Conservation (phyloP, 495 filamentous ascomycete genomes). For the Penicillium lividum region DNA sequence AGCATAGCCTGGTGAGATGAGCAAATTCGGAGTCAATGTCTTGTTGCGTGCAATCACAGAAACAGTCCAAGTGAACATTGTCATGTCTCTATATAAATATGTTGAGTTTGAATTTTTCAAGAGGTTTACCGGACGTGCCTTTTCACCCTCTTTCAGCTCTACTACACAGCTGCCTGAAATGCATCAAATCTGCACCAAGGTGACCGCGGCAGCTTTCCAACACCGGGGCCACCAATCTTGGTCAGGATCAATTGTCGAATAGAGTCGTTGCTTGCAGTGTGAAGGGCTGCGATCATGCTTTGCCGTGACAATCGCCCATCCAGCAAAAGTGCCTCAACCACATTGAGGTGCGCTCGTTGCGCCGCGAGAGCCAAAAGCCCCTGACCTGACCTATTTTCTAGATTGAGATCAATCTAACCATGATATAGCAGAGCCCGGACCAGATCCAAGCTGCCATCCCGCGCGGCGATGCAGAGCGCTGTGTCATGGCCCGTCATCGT, state of each 20-base stretch:
- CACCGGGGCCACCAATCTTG: not conserved
- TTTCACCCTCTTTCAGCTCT: not conserved
- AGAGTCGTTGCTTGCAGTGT: not conserved
- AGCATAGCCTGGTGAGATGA: not conserved
- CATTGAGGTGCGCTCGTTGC: not conserved
- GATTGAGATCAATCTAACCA: slow-evolving; percentile 10
- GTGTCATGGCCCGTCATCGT: no score
- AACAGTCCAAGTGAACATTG: not conserved
- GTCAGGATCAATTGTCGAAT: not conserved
- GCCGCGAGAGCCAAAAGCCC: not conserved
- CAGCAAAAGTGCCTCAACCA: not conserved
- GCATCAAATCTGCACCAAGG: not conserved
- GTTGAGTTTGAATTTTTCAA: not conserved
- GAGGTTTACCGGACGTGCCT: no score
- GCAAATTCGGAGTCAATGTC: not conserved
- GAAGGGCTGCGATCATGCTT: not conserved
- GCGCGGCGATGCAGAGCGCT: slow-evolving; percentile 8
- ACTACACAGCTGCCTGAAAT: not conserved
- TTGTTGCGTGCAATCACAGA: not conserved
- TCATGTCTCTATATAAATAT: not conserved
- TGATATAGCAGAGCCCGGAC: slow-evolving; percentile 12
- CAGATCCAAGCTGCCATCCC: slow-evolving; percentile 11
- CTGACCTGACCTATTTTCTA: slow-evolving; percentile 3
- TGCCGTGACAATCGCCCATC: not conserved
- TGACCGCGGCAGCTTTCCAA: not conserved